Evolutionary conservation across 768 basidiomycete species (phyloP).

Genomic region (Rhodotorula sphaerocarpa): DNA sequence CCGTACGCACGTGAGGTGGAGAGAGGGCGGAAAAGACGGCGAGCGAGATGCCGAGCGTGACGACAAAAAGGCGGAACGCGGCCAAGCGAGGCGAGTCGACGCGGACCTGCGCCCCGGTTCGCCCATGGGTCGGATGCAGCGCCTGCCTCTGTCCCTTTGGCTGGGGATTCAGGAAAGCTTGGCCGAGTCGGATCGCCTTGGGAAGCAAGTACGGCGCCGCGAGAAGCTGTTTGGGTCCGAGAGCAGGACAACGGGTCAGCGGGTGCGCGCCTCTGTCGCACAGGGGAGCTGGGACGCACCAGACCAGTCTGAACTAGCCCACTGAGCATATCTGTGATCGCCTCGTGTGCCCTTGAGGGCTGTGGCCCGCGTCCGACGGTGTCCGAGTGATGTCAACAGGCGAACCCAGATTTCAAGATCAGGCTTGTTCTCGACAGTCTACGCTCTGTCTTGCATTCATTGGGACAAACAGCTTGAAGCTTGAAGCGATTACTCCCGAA

Average conservation of each 20-base stretch:
- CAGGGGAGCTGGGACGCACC: background rate
- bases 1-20: conserved; percentile 14
- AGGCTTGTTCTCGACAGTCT: too few species aligned
- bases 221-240: conserved; percentile 12
- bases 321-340: background rate
- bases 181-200: background rate
- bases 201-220: conserved; percentile 16
- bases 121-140: background rate
- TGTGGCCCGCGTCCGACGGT: too few species aligned
- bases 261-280: too few species aligned
- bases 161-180: conserved; percentile 9
- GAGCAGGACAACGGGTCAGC: too few species aligned
- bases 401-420: too few species aligned
- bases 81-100: background rate
- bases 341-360: too few species aligned
- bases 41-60: conserved; percentile 13
- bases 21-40: conserved; percentile 7
- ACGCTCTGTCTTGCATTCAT: too few species aligned
- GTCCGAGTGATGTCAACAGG: background rate
- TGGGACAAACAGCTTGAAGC: too few species aligned
- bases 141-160: conserved; percentile 2
- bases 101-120: background rate
- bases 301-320: conserved; percentile 4
- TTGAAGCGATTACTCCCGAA: too few species aligned
- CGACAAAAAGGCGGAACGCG: conserved; percentile 18